These are phyloP conservation scores for Aspergillus cristatus DNA, from an alignment of 495 filamentous ascomycete genomes.

Conservation along the genomic window DNA sequence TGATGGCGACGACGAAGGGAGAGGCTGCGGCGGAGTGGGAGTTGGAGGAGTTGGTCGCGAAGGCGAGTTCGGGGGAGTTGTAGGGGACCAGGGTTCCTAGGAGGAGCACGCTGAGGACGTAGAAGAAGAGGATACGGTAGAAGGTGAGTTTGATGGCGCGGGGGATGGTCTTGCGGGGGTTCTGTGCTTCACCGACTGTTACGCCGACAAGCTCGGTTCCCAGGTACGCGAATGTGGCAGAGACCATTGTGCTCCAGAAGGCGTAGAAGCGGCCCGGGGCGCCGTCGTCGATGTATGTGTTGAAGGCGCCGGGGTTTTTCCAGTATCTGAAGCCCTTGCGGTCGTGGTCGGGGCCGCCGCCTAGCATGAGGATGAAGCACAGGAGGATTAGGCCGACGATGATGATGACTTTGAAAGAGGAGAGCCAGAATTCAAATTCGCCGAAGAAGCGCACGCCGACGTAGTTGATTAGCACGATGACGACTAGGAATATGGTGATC, in stretches of 20 bases:
- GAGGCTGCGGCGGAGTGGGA: slow-evolving; percentile 44
- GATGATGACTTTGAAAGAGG: slow-evolving; percentile 62
- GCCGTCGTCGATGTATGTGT: slow-evolving; percentile 31
- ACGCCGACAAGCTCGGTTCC: slow-evolving; percentile 79
- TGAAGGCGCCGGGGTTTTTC: slow-evolving; percentile 58
- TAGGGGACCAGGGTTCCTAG: slow-evolving; percentile 50
- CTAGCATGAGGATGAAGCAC: slow-evolving; percentile 60
- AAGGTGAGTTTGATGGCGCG: slow-evolving; percentile 72
- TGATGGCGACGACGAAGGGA: slow-evolving; percentile 55
- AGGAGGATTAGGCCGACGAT: slow-evolving; percentile 59
- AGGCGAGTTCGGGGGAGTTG: slow-evolving; percentile 42
- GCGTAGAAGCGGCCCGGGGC: slow-evolving; percentile 52
- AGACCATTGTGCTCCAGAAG: slow-evolving; percentile 71
- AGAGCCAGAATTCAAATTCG: slow-evolving; percentile 79
- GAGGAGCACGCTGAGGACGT: slow-evolving; percentile 46
- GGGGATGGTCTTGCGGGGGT: slow-evolving; percentile 69
- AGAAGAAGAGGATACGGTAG: slow-evolving; percentile 79
- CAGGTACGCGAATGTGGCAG: slow-evolving; percentile 73
- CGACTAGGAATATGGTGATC: slow-evolving; percentile 45
- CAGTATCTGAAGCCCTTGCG: slow-evolving; percentile 72
- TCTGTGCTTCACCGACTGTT: slow-evolving; percentile 60
- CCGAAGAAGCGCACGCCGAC: slow-evolving; percentile 62
- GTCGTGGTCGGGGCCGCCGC: slow-evolving; percentile 64
- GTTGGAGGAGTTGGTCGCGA: slow-evolving; percentile 36
- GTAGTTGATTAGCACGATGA: slow-evolving; percentile 47